Percentiles rank a stretch among this genome's conserved stretches.
Evolutionary conservation across 768 basidiomycete genomes (phyloP).

Genomic region (Serendipita sp.): DNA sequence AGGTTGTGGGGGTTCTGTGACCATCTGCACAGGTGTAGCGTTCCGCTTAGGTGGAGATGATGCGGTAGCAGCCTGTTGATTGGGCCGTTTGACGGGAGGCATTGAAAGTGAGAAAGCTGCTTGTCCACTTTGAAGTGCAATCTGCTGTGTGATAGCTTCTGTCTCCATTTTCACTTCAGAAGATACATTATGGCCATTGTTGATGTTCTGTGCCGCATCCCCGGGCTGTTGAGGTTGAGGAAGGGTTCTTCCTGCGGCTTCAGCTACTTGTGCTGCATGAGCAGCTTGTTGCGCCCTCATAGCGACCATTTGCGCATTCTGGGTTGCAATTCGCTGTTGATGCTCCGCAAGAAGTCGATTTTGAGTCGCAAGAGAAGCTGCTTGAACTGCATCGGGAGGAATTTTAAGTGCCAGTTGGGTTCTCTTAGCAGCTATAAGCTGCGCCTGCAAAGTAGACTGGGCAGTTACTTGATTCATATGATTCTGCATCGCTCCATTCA

Average conservation of each 20-base stretch:
- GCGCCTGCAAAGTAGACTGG: background rate
- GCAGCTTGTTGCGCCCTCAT: background rate
- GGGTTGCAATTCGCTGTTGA: background rate
- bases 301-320: background rate
- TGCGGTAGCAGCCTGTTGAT: background rate
- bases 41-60: background rate
- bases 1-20: background rate
- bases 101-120: background rate
- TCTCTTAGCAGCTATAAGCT: background rate
- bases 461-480: background rate
- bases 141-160: background rate
- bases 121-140: background rate
- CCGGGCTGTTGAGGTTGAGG: constrained; percentile 13
- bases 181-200: background rate
- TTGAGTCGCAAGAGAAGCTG: constrained; percentile 20
- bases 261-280: constrained; percentile 1
- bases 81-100: background rate
- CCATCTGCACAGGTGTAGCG: background rate
- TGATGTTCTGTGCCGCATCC: constrained; percentile 9
- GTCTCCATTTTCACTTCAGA: background rate
- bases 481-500: background rate
- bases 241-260: background rate
- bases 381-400: constrained; percentile 21
- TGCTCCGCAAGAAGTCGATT: constrained; percentile 15
- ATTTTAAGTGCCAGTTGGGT: constrained; percentile 25